These are phyloP conservation scores for Komagataella mondaviorum DNA, from an alignment of 805 yeast genomes.

Conservation along the genomic window DNA sequence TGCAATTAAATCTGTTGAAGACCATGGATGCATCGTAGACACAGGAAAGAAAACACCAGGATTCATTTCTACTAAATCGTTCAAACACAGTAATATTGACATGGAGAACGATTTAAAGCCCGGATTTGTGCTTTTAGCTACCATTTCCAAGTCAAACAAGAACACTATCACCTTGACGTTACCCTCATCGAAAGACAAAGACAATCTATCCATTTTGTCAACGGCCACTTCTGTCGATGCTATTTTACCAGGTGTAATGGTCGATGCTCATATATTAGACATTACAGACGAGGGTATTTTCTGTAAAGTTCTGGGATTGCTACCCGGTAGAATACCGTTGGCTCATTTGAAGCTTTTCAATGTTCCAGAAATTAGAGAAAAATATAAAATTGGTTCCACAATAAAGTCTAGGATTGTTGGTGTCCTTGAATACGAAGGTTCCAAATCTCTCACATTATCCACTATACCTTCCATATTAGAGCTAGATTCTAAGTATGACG, in stretches of 20 bases:
- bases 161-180: constrained; percentile 46
- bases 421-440: constrained; percentile 29
- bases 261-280: constrained; percentile 58
- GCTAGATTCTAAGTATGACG: constrained; percentile 10
- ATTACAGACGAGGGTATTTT: constrained; percentile 47
- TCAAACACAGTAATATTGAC: constrained; percentile 24
- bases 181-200: constrained; percentile 30
- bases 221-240: constrained; percentile 66
- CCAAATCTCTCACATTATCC: constrained; percentile 54
- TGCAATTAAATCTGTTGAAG: constrained; percentile 70
- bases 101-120: constrained; percentile 20
- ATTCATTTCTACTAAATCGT: constrained; percentile 62
- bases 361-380: constrained; percentile 36
- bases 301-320: constrained; percentile 64
- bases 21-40: constrained; percentile 76
- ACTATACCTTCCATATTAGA: constrained; percentile 38
- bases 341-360: constrained; percentile 44
- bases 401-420: constrained; percentile 63
- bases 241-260: constrained; percentile 72
- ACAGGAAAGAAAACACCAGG: constrained; percentile 54
- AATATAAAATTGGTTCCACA: constrained; percentile 52
- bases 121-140: constrained; percentile 63
- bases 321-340: constrained; percentile 56
- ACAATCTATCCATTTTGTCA: constrained; percentile 30
- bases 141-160: constrained; percentile 34